Base-by-base conservation (phyloP, 345 rosid genomes). In the Linum usitatissimum region DNA sequence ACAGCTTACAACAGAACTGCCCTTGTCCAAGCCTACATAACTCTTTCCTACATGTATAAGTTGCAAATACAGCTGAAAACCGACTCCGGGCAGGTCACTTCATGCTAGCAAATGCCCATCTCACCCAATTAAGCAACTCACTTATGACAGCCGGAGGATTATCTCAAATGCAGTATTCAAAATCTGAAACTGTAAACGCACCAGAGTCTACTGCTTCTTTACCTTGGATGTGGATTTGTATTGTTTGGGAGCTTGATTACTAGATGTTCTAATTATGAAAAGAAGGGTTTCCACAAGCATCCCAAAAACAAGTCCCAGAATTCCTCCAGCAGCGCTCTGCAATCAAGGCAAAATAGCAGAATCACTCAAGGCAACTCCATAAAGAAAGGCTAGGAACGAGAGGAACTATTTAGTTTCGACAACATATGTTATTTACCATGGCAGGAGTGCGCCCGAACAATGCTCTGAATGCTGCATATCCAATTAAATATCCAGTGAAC, bases 401-500 rank as follows among this genome's bases (percentile, higher is more conserved):
- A 56, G 7, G n/a, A 20, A 21, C 13, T 1, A 6, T 45, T 45
- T 45, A 10, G 14, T 15, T 45, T 4, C 39, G 54, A 55, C 20
- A 36, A 30, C 14, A 36, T 17, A 19, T 42, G 30, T 65, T 34
- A 54, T 45, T 31, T 81, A 92, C 97, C 88, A 92, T 74, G 61
- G 77, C 83, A 23, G 84, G 79, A 62, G 72, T 86, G 69, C 73
- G 90, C 76, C 83, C 75, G 61, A 92, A 92, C 65, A 92, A 71
- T 56, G 96, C 98, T 80, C 94, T 81, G 77, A 92, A 92, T 28
- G 97, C 73, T 40, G 76, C 75, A 73, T 83, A 86, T 57, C 96
- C 97, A 66, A 87, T 76, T 76, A 93, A 70, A 78, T 93, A 90
- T n/a, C 99, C 93, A 59, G 99, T 84, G 70, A 93, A 93, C 99